phyloP scores from a whole-genome alignment of 306 rosid genomes.

The Hippophae gyantsensis region DNA sequence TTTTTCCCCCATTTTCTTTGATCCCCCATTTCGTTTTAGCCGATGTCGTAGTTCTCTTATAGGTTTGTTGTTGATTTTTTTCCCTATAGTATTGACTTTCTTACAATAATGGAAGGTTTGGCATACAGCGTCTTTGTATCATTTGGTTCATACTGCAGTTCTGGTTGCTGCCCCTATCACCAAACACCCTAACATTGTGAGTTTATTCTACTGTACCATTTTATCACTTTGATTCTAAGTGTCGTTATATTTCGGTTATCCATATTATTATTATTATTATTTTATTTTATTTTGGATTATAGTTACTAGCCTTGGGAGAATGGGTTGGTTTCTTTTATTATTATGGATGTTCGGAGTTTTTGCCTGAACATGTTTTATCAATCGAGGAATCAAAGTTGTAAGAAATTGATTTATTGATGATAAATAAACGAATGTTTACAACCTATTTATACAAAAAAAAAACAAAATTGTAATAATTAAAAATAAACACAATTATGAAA shows the following conservation, averaged over 20 bases:
- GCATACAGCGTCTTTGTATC: conserved; percentile 92
- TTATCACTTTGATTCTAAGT: background rate
- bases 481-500: no score
- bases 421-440: no score
- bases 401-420: no score
- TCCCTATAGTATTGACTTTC: no score
- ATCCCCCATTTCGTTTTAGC: conserved; percentile 1
- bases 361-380: no score
- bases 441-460: no score
- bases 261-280: background rate
- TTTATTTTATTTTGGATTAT: background rate
- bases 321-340: no score
- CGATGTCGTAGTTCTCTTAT: no score
- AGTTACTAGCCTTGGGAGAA: background rate
- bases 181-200: conserved; percentile 62
- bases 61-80: no score
- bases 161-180: conserved; percentile 70
- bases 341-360: no score
- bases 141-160: conserved; percentile 87
- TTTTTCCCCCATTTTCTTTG: conserved; percentile 6
- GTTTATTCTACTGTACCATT: conserved; percentile 13
- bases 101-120: conserved; percentile 46
- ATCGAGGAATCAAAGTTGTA: no score
- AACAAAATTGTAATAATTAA: no score
- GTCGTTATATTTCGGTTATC: background rate